Base-by-base conservation (phyloP, 1,139 yeast species). In the Magnusiomyces suaveolens region DNA sequence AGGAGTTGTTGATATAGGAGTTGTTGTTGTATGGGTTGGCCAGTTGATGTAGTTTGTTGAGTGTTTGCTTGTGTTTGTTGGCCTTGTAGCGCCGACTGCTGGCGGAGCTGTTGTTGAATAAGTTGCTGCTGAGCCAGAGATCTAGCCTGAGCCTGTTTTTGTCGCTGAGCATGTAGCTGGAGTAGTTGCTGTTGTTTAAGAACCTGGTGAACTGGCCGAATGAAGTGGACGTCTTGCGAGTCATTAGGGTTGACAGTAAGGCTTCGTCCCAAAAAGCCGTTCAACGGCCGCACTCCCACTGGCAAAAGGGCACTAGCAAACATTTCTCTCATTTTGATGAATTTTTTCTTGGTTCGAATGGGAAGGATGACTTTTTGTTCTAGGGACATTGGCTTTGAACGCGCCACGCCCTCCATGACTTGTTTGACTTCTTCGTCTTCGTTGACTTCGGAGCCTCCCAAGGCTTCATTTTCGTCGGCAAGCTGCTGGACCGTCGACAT, bases 371-470 rank as follows among this genome's bases (percentile, higher is more conserved):
- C 84, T 56, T 81, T 81, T 47, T 89, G 72, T 65, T 90, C 97
- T 57, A 90, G 70, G 1, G 97, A 97, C 57, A 84, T 75, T 1
- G 95, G 89, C 23, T 61, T 56, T 48, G 89, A 84, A 62, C 87
- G 77, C 14, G 86, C 78, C 36, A 92, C 87, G n/a, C 97, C 97
- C 59, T 87, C 92, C 66, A 94, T 74, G 1, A 94, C 97, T 63
- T 86, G 87, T 56, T 87, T 90, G 1, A 96, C 87, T 65, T 94
- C 99, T 66, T 89, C 96, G 64, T 92, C 97, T 3, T 96, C 95
- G 63, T 64, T 72, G 50, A 67, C 63, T 43, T 70, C 71, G 29
- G 48, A 56, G 18, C 56, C 60, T 10, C 58, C 61, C 12, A 33
- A 48, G 25, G 63, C 67, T 50, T 61, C 66, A 48, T 68, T 69